phyloP scores from a whole-genome alignment of 148 eudicot species.

The Amaranthus hypochondriacus region DNA sequence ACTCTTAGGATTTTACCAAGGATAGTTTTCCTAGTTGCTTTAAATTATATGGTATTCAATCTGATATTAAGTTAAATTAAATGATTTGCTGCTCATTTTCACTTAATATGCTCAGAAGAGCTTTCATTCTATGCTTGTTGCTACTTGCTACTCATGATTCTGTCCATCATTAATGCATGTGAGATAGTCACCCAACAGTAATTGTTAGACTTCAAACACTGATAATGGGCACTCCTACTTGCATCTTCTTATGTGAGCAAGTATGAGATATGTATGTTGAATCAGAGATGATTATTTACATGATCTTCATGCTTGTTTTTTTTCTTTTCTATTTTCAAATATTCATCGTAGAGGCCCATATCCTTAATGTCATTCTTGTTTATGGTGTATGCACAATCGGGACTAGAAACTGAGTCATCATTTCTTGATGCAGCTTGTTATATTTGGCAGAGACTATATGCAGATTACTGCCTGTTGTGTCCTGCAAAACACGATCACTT shows the following conservation, averaged over 20 bases:
- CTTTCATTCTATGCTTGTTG: not conserved
- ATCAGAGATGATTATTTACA: not conserved
- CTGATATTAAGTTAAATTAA: no score
- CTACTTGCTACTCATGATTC: no score
- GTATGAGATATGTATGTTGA: not conserved
- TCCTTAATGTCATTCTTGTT: not conserved
- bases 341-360: not conserved
- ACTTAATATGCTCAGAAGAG: not conserved
- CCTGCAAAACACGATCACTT: slow-evolving; percentile 12
- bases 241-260: not conserved
- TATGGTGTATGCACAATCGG: not conserved
- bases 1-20: no score
- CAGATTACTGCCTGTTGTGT: slow-evolving; percentile 23
- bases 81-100: not conserved
- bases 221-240: not conserved
- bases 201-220: no score
- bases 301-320: not conserved
- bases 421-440: slow-evolving; percentile 76
- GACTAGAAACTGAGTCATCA: slow-evolving; percentile 39
- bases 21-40: no score
- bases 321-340: not conserved
- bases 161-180: no score
- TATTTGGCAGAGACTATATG: slow-evolving; percentile 61
- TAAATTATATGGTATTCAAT: no score
- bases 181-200: no score